Evolutionary conservation across 805 yeast genomes (phyloP), one percentile per base, ranked within the genome.

Genomic region (Candida golubevii): DNA sequence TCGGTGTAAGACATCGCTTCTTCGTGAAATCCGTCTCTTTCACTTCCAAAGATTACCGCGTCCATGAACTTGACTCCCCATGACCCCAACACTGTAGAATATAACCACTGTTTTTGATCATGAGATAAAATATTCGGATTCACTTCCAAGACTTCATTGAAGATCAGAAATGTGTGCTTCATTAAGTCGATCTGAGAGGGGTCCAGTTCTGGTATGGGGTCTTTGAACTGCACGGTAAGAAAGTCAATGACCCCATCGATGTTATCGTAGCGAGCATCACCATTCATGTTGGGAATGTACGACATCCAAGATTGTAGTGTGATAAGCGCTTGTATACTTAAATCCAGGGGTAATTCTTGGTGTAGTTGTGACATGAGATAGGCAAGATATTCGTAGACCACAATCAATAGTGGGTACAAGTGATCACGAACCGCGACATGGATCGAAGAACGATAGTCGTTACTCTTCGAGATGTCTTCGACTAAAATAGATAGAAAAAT

Each of bases 401-500:
- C 36, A 11, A 45, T 44, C 23, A 57, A 39, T 12, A 54, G 50
- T 1, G 61, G 57, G 46, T 66, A 76, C 0, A 77, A 32, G 10
- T 63, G 46, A 0, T 54, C 47, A 27, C 67, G 71, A 1, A 80
- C 61, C 1, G 55, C 36, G 13, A 61, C 56, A 53, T 79, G 80
- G 12, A 76, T 57, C 1, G 57, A 45, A 1, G 62, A 47, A 45
- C 44, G 45, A 23, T 39, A 42, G 7, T 52, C 49, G 67, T 47
- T 56, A 13, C 36, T 57, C 48, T 74, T 77, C 30, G 66, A 53
- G 9, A 76, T 52, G 42, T 82, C 86, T 50, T 80, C 86, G 1
- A 71, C 73, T 0, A 79, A 46, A 7, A 75, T 76, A 10, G 80
- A 66, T 3, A 73, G 62, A 36, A 77, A 72, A 1, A 60, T 42